Base-by-base conservation (phyloP, 192 early-diverging fungal species). In the Coemansia sp. region DNA sequence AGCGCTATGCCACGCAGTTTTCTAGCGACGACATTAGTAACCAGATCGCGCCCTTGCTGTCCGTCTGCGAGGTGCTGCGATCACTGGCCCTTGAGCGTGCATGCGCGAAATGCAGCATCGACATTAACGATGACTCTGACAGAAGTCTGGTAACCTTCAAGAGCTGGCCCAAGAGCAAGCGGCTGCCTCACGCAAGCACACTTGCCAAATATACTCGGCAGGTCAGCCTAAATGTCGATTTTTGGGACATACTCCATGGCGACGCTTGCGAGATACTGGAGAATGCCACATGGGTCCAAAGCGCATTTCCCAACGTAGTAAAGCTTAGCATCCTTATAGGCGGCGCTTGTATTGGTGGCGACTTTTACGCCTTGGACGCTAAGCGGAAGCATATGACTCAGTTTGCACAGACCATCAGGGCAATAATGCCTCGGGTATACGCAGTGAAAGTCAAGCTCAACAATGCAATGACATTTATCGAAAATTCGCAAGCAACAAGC, bases 161-260 rank as follows among this genome's bases (percentile, higher is more conserved):
- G 32, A 9, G n/a, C 35, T 58, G 56, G 56, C 56, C 56, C 56
- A 58, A 35, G 35, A 19, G 56, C 35, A 32, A 58, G 56, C n/a
- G 3, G 19, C 35, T 37, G n/a, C 56, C 56, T 15, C 35, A 37
- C 19, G 35, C 56, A 35, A 58, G 35, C 35, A 58, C 56, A 12
- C 32, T 58, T 6, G 20, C 56, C 20, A 58, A 36, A 37, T 58
- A 58, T 19, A 29, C 35, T 38, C 56, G 56, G 5, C 56, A 29
- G 37, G 35, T 58, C 8, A 22, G 20, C 20, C 19, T 58, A 10
- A 38, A 22, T 6, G 56, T 58, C 10, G 32, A 58, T 38, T 58
- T 37, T 15, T 58, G 56, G 32, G 56, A 58, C 35, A 58, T 58
- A 58, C 56, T 58, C 20, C 36, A 58, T 38, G 56, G 56, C 35